These are phyloP conservation scores for Amanita inopinata DNA, from an alignment of 768 basidiomycete genomes.

Conservation along the genomic window DNA sequence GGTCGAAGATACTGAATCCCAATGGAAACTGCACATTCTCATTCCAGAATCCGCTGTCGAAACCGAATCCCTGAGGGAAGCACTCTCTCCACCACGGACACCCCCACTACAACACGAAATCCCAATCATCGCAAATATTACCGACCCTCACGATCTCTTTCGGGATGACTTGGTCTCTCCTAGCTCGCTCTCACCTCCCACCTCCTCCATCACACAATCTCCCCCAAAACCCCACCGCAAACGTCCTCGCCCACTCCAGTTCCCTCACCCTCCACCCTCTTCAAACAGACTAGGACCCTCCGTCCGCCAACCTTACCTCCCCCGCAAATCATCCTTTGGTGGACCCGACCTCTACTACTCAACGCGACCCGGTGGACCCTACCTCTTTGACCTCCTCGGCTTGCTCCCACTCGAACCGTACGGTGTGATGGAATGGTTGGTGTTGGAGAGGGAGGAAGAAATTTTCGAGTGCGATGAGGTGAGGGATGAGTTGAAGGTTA, in stretches of 20 bases:
- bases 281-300: conserved; percentile 42
- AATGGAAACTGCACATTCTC: conserved; percentile 6
- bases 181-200: conserved; percentile 1
- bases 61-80: too few species aligned
- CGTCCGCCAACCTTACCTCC: conserved; percentile 40
- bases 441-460: conserved; percentile 68
- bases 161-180: background rate
- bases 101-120: background rate
- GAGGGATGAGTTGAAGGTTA: conserved; percentile 67
- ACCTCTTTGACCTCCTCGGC: conserved; percentile 54
- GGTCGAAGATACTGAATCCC: too few species aligned
- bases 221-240: conserved; percentile 12
- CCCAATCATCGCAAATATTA: too few species aligned
- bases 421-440: conserved; percentile 59
- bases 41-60: conserved; percentile 7
- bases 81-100: background rate
- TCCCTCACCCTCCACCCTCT: conserved; percentile 31
- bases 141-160: too few species aligned
- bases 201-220: conserved; percentile 3
- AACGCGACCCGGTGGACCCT: conserved; percentile 56
- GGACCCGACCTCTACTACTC: conserved; percentile 43
- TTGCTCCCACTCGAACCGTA: conserved; percentile 49
- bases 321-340: conserved; percentile 35
- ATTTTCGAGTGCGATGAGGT: conserved; percentile 65
- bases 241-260: conserved; percentile 15